These are phyloP conservation scores for Artemisia argyi DNA, from an alignment of 129 eudicot species.

Conservation along the genomic window DNA sequence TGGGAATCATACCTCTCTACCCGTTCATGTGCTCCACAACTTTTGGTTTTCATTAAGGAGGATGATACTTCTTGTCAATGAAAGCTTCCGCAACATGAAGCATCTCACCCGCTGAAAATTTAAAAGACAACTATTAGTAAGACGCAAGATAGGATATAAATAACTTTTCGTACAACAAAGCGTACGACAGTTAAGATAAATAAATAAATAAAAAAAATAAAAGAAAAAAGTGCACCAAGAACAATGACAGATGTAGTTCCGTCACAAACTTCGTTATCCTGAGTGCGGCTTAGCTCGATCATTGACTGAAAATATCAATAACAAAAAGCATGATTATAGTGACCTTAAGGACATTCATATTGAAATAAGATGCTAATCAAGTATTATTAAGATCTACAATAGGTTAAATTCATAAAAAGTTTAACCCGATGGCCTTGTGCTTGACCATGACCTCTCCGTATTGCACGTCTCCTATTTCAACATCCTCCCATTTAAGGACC, in stretches of 20 bases:
- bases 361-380: not conserved
- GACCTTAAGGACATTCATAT: not conserved
- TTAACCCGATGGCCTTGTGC: no score
- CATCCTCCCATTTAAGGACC: no score
- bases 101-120: conserved; percentile 89
- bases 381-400: not conserved
- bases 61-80: conserved; percentile 85
- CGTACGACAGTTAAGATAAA: no score
- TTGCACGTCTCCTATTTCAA: no score
- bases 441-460: no score
- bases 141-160: not conserved
- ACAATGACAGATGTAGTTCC: conserved; percentile 98
- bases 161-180: no score
- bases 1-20: no score
- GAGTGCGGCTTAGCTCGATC: conserved; percentile 97
- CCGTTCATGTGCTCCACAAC: no score
- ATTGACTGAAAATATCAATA: conserved; percentile 56
- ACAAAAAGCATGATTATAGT: not conserved
- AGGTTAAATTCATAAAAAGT: no score
- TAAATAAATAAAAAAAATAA: no score
- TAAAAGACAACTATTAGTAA: conserved; percentile 21
- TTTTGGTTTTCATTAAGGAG: no score
- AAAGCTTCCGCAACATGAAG: conserved; percentile 97
- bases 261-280: conserved; percentile 97
- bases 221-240: no score